Evolutionary conservation across 2,329 filamentous ascomycete species (phyloP).

Genomic region (Geosmithia putterillii): DNA sequence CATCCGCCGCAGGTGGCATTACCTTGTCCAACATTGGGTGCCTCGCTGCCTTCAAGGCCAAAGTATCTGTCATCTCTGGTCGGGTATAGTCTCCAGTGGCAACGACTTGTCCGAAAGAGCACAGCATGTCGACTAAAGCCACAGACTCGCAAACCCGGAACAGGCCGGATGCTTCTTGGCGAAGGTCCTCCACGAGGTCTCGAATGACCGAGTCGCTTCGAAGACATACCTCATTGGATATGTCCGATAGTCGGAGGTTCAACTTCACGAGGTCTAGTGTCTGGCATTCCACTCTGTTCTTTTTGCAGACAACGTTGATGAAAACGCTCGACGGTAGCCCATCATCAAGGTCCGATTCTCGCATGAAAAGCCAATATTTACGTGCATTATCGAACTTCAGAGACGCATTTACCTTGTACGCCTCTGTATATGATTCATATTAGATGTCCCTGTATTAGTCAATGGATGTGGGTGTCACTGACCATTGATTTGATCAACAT

Average conservation of each 20-base stretch:
- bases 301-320: slow-evolving; percentile 64
- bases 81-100: slow-evolving; percentile 47
- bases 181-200: slow-evolving; percentile 58
- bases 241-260: slow-evolving; percentile 65
- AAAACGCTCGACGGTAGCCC: slow-evolving; percentile 52
- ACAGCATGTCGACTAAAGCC: slow-evolving; percentile 76
- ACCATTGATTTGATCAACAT: slow-evolving; percentile 59
- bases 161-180: slow-evolving; percentile 55
- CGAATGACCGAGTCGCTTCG: slow-evolving; percentile 72
- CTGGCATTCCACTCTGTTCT: slow-evolving; percentile 73
- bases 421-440: slow-evolving; percentile 22
- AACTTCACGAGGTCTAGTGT: slow-evolving; percentile 75
- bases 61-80: slow-evolving; percentile 54
- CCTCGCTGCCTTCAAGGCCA: slow-evolving; percentile 62
- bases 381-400: slow-evolving; percentile 67
- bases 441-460: background rate
- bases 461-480: slow-evolving; percentile 7
- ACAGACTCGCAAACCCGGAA: slow-evolving; percentile 82
- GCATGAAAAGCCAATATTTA: slow-evolving; percentile 67
- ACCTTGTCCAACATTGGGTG: slow-evolving; percentile 70
- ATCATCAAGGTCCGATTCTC: slow-evolving; percentile 48
- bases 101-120: slow-evolving; percentile 63
- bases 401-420: slow-evolving; percentile 46
- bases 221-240: slow-evolving; percentile 71
- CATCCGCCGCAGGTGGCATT: background rate